Percentiles rank a stretch among this genome's conserved stretches.
Evolutionary conservation across 495 filamentous ascomycete species (phyloP).

Genomic region (Aspergillus cavernicola): DNA sequence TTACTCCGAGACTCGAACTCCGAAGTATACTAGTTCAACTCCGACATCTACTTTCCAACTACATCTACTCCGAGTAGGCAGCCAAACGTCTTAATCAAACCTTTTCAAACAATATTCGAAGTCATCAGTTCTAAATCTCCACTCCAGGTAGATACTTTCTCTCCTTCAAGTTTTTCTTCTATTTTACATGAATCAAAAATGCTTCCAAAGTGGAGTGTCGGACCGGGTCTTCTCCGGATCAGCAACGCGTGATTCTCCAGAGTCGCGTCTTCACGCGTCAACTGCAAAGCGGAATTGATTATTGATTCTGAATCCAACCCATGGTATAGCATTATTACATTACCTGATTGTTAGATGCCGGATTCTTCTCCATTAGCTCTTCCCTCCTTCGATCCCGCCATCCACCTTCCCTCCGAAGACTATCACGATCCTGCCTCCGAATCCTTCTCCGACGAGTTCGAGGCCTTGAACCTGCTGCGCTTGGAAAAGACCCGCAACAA

Average conservation of each 20-base stretch:
- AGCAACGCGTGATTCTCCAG: too few species aligned
- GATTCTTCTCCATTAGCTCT: slow-evolving; percentile 33
- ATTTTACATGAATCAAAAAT: too few species aligned
- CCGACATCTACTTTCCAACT: too few species aligned
- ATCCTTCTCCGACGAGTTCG: slow-evolving; percentile 58
- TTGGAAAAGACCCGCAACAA: slow-evolving; percentile 51
- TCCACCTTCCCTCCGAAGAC: slow-evolving; percentile 49
- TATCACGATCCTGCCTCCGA: slow-evolving; percentile 28
- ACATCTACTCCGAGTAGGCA: too few species aligned
- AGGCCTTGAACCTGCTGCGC: slow-evolving; percentile 50
- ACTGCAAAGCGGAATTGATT: not conserved
- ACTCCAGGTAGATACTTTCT: too few species aligned
- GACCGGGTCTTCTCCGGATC: too few species aligned
- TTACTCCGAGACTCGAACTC: too few species aligned
- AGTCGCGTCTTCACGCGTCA: not conserved
- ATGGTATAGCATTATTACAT: not conserved
- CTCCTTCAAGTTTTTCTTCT: too few species aligned
- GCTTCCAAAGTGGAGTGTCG: too few species aligned
- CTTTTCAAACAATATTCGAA: too few species aligned
- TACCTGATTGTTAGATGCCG: slow-evolving; percentile 39
- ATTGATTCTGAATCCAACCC: slow-evolving; percentile 1
- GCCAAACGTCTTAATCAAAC: too few species aligned
- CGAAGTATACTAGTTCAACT: not conserved
- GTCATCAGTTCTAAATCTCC: too few species aligned
- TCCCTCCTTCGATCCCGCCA: slow-evolving; percentile 52